Evolutionary conservation across 2,329 filamentous ascomycete genomes (phyloP), one percentile per base, ranked within the genome.

Genomic region (Leptographium wingfieldii): DNA sequence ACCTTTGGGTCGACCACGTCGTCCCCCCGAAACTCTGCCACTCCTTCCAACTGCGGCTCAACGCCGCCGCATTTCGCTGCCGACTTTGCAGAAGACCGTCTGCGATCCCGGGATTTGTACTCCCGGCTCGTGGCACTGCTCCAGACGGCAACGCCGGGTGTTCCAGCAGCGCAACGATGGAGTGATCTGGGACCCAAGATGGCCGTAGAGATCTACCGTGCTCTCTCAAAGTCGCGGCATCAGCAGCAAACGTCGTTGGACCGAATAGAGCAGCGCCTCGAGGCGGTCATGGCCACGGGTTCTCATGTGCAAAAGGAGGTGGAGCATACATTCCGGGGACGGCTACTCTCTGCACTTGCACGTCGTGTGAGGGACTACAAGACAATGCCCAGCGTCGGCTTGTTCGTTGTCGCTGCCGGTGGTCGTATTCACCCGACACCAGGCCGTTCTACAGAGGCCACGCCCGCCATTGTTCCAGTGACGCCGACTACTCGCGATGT

Each of bases 181-280:
- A 73, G 76, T 63, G 72, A 73, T 4, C 76, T 83, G 62, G 76
- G 76, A 3, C 75, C 79, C 3, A 74, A 78, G 2, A 73, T 83
- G 66, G 80, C 80, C 1, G 71, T 83, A 12, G 78, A 84, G 69
- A 81, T 84, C 29, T 79, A 82, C 70, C 79, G 81, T n/a, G 78
- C 73, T 65, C 57, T 66, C 22, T 53, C 59, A 1, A 43, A 12
- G 25, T 46, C 55, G 12, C 56, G 53, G 11, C 61, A 55, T 3
- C 19, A 38, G 16, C 56, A 59, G 31, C 48, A 46, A 7, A 5
- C 53, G 19, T 49, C 60, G 5, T 56, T 63, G 3, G 58, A 60
- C 12, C 46, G 62, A 19, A 48, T 66, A 16, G 63, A 66, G 60
- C 27, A 51, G 33, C 55, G 56, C 16, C 62, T 66, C 10, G 46